Percentiles rank a stretch among this genome's conserved stretches.
Evolutionary conservation across 192 early-diverging fungal genomes (phyloP).

Genomic region (Coemansia sp.): DNA sequence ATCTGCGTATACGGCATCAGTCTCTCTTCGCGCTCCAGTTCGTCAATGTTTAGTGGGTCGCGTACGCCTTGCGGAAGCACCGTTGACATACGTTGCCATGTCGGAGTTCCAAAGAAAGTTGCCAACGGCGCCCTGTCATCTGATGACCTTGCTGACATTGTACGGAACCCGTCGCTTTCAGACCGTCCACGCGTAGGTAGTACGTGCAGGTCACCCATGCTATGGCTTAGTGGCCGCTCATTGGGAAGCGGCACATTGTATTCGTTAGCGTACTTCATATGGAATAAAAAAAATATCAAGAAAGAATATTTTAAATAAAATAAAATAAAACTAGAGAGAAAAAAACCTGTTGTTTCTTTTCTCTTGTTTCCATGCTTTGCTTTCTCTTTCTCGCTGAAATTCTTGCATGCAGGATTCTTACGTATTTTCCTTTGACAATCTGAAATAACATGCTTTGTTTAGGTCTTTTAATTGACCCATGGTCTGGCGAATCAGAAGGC

Average conservation of each 20-base stretch:
- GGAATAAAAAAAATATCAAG: not conserved
- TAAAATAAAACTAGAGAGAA: not conserved
- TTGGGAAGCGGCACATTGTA: conserved; percentile 32
- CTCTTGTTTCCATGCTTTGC: too few relatives aligned
- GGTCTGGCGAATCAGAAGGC: not conserved
- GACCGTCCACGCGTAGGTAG: conserved; percentile 26
- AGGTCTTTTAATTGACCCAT: too few relatives aligned
- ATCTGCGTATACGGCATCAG: conserved; percentile 50
- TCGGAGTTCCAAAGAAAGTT: conserved; percentile 37
- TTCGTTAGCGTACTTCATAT: conserved; percentile 2
- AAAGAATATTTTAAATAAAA: not conserved
- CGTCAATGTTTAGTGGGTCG: conserved; percentile 54
- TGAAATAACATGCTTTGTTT: too few relatives aligned
- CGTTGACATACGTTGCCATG: conserved; percentile 50
- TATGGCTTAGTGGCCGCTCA: not conserved
- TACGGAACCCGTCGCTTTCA: conserved; percentile 33
- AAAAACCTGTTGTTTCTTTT: too few relatives aligned
- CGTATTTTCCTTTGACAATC: too few relatives aligned
- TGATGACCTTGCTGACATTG: conserved; percentile 35
- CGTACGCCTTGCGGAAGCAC: conserved; percentile 44
- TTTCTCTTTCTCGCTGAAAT: too few relatives aligned
- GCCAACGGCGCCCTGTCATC: conserved; percentile 44
- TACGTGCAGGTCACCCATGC: conserved; percentile 3
- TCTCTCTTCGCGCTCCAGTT: conserved; percentile 54
- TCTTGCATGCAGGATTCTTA: too few relatives aligned